Conservation (phyloP, 176 grass and related monocot species). For the Aechmea fasciata region DNA sequence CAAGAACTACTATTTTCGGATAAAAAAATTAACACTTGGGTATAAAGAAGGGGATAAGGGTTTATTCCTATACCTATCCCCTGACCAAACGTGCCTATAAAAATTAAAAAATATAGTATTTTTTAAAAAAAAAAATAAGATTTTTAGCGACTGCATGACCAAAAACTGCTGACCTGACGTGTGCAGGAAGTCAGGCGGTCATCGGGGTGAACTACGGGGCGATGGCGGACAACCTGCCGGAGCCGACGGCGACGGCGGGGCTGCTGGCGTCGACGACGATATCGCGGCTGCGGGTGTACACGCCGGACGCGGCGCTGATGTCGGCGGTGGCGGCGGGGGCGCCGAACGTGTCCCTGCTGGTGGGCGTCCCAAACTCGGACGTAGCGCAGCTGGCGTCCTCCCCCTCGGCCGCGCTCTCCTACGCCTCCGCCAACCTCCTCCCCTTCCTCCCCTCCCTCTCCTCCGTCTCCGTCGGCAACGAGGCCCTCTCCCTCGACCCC, state of each 20-base stretch:
- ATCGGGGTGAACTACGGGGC: conserved; percentile 88
- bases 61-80: too few species aligned
- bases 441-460: conserved; percentile 38
- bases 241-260: conserved; percentile 44
- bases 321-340: conserved; percentile 27
- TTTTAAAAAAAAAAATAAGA: too few species aligned
- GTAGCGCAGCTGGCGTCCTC: conserved; percentile 60
- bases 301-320: conserved; percentile 45
- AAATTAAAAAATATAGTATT: too few species aligned
- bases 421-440: conserved; percentile 59
- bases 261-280: conserved; percentile 65
- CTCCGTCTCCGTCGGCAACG: conserved; percentile 82
- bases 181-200: conserved; percentile 54
- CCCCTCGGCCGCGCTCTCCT: conserved; percentile 39
- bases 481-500: conserved; percentile 55
- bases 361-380: conserved; percentile 64
- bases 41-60: too few species aligned
- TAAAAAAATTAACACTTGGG: too few species aligned
- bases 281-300: conserved; percentile 71
- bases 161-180: too few species aligned
- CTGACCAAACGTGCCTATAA: too few species aligned
- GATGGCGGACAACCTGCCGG: conserved; percentile 72
- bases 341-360: conserved; percentile 61
- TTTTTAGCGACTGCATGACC: too few species aligned
- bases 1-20: too few species aligned